Evolutionary conservation across 306 rosid species (phyloP).

Genomic region (Crataegus laevigata): DNA sequence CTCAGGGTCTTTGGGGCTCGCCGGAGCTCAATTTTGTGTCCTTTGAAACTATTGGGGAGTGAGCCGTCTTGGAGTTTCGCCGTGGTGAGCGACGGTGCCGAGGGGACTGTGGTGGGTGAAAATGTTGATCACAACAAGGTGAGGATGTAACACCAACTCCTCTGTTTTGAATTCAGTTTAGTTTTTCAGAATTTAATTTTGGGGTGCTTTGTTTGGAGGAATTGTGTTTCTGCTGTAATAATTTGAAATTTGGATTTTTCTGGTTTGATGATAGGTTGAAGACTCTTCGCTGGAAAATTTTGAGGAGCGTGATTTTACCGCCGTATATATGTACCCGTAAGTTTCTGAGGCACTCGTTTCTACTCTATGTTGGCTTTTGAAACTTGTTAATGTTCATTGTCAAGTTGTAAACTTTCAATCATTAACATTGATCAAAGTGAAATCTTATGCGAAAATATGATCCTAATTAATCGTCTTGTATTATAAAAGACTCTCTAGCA

Average conservation of each 20-base stretch:
- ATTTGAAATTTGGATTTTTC: background rate
- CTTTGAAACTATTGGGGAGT: background rate
- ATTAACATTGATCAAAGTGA: background rate
- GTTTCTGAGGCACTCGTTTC: slow-evolving; percentile 17
- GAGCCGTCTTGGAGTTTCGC: slow-evolving; percentile 8
- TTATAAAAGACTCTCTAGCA: too few relatives aligned
- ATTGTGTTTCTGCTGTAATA: background rate
- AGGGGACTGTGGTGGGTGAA: background rate
- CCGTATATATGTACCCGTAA: slow-evolving; percentile 67
- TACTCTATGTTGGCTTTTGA: background rate
- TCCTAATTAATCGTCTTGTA: background rate
- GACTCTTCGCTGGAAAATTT: slow-evolving; percentile 15
- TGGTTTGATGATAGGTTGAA: slow-evolving; percentile 7
- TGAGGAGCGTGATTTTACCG: slow-evolving; percentile 57
- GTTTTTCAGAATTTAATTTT: background rate
- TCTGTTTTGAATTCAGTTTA: background rate
- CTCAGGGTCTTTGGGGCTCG: slow-evolving; percentile 6
- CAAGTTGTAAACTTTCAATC: background rate
- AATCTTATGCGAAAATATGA: too few relatives aligned
- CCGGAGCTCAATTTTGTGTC: background rate
- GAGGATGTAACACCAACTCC: background rate
- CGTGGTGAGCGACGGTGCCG: slow-evolving; percentile 7
- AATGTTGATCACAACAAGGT: slow-evolving; percentile 17
- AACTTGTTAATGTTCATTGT: background rate
- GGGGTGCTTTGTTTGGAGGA: background rate